These are phyloP conservation scores for Protomyces lactucae-debilis DNA, from an alignment of 1,139 yeast species.

Conservation along the genomic window DNA sequence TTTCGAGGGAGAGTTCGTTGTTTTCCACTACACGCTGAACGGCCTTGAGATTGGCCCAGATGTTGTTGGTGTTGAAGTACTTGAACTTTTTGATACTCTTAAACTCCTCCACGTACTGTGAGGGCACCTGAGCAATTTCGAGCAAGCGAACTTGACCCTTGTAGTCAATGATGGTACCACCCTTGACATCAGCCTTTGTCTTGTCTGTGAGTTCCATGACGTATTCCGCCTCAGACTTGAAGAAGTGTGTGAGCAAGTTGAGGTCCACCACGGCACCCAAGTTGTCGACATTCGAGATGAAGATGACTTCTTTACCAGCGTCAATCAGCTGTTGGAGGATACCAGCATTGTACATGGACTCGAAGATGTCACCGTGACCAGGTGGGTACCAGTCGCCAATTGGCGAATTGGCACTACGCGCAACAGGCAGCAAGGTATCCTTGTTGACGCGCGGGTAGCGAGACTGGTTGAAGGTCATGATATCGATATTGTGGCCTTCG, in stretches of 20 bases:
- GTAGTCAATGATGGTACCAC: slow-evolving; percentile 96
- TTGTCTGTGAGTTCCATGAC: slow-evolving; percentile 98
- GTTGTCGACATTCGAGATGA: slow-evolving; percentile 97
- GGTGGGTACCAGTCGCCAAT: slow-evolving; percentile 97
- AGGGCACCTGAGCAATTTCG: slow-evolving; percentile 98
- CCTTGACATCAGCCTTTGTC: slow-evolving; percentile 98
- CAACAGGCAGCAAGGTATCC: slow-evolving; percentile 93
- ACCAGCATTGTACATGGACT: slow-evolving; percentile 81
- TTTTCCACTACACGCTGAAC: slow-evolving; percentile 85
- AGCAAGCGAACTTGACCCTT: slow-evolving; percentile 90
- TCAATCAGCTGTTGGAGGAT: slow-evolving; percentile 84
- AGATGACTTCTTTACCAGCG: slow-evolving; percentile 90
- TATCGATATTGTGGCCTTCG: slow-evolving; percentile 93
- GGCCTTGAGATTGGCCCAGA: slow-evolving; percentile 95
- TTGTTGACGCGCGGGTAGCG: slow-evolving; percentile 92
- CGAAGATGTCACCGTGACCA: slow-evolving; percentile 97
- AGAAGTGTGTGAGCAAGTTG: slow-evolving; percentile 85
- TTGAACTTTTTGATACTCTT: slow-evolving; percentile 96
- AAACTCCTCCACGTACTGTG: slow-evolving; percentile 97
- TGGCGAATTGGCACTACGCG: slow-evolving; percentile 65
- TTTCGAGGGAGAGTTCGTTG: slow-evolving; percentile 80
- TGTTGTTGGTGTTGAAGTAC: slow-evolving; percentile 94
- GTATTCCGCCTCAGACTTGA: slow-evolving; percentile 85
- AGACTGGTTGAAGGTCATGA: slow-evolving; percentile 94
- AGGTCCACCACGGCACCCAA: slow-evolving; percentile 97